Base-by-base conservation (phyloP, 2,329 filamentous ascomycete genomes). In the Periconia digitata region DNA sequence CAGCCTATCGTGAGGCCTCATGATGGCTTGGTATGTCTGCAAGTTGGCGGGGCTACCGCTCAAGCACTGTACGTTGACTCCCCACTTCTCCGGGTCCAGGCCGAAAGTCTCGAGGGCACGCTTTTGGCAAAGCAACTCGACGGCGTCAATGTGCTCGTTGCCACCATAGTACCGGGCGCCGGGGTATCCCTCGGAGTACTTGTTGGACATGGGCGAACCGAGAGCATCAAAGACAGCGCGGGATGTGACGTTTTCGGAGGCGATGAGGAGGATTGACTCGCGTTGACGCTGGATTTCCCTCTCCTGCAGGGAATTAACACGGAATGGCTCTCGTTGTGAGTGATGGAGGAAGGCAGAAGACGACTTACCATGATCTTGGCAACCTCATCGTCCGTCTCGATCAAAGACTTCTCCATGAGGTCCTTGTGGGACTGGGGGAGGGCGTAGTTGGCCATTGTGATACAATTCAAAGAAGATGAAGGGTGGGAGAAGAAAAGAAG, bases 151-250 rank as follows among this genome's bases (percentile, higher is more conserved):
- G 73, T 92, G 91, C 74, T 96, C 89, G 72, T 97, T 97, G 56
- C 92, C 92, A 45, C 92, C 92, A 69, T 97, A 97, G 77, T 97
- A 97, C 69, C 92, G 83, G 52, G 92, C 92, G 47, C 94, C 94
- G 24, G 92, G 94, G 66, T 99, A 99, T 43, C 94, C 94, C 74
- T 99, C 94, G 0, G 94, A 97, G 77, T 99, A 99, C 74, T 99
- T 97, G 76, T 97, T 96, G 76, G 89, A 73, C 71, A 74, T 74
- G 59, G 70, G 70, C 46, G 71, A 73, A 45, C 71, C 89, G 88
- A 71, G 58, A 50, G 73, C 66, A 64, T 72, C 70, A 53, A 67
- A 70, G 55, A 72, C 63, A 59, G 65, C 66, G 59, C 66, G 63
- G 47, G 64, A 69, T 29, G 64, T 69, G 55, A 71, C 70, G 62